Base-by-base conservation (phyloP, 345 rosid genomes). In the Geranium brycei region DNA sequence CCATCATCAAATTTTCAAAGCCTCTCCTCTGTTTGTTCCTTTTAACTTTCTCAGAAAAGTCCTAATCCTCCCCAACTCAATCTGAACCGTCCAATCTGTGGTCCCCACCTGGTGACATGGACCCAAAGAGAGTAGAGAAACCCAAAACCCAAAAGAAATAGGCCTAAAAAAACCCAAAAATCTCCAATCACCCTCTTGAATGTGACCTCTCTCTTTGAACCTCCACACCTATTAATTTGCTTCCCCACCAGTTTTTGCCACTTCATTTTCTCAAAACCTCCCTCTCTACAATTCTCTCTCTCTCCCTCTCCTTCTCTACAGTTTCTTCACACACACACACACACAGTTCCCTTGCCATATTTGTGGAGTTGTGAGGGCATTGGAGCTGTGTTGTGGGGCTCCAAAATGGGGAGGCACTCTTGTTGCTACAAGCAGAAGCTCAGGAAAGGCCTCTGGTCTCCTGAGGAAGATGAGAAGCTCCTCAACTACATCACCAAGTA, bases 361-460 rank as follows among this genome's bases (percentile, higher is more conserved):
- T 68, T 60, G 41, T 62, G 23, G 41, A 32, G 53, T 17, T 66
- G 38, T 62, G 64, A 18, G 55, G 62, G 60, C 78, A 71, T 41
- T 71, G 61, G 35, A 58, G 59, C 13, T 59, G 17, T 17, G 68
- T 40, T 73, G 70, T 63, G 6, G 47, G 53, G 58, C 30, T 64
- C 61, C 77, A 64, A 71, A 71, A 89, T 89, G 96, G 92, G 91
- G n/a, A 83, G 87, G 70, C 88, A 86, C 73, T 81, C 91, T 69
- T 84, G 88, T 67, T 89, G 92, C 32, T 79, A 81, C 81, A 84
- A 81, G 76, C 92, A 84, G 82, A 86, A 86, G 77, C 75, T 86
- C 57, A 79, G 91, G 70, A 89, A 89, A 76, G 96, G 96, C 61
- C 80, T 88, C 57, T 88, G 96, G 96, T 88, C 92, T 53, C 96